Percentiles rank a stretch among this genome's conserved stretches.
These are phyloP conservation scores for Annulohypoxylon bovei DNA, from an alignment of 495 filamentous ascomycete species.

Conservation along the genomic window DNA sequence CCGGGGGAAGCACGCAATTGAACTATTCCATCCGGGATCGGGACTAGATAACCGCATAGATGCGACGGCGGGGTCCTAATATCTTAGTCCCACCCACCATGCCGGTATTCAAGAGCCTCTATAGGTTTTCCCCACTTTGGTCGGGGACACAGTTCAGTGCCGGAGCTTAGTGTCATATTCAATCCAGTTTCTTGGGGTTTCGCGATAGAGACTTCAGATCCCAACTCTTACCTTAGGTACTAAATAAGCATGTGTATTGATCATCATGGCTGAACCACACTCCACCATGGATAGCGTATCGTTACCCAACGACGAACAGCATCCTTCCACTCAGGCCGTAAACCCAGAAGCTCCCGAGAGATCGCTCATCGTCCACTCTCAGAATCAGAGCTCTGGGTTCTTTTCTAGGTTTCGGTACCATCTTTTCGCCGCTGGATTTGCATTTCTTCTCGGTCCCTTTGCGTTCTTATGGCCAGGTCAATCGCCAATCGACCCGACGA, in stretches of 20 bases:
- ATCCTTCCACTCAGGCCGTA: not conserved
- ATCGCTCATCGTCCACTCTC: constrained; percentile 25
- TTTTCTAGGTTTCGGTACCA: constrained; percentile 32
- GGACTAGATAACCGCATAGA: constrained; percentile 7
- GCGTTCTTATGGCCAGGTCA: constrained; percentile 31
- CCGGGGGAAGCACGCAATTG: constrained; percentile 23
- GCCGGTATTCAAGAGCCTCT: not conserved
- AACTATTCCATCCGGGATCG: constrained; percentile 17
- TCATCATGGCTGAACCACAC: constrained; percentile 27
- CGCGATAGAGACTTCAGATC: not conserved
- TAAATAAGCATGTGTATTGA: not conserved
- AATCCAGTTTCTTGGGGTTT: not conserved
- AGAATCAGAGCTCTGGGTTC: constrained; percentile 19
- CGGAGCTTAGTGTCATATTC: not conserved
- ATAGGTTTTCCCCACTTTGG: constrained; percentile 17
- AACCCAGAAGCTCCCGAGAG: not conserved
- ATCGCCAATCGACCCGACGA: constrained; percentile 24
- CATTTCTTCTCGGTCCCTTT: constrained; percentile 27
- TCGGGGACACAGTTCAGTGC: constrained; percentile 5
- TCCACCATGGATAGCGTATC: constrained; percentile 4
- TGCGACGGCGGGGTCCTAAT: constrained; percentile 28
- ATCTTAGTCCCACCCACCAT: constrained; percentile 4
- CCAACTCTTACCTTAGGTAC: not conserved
- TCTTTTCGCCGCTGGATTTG: constrained; percentile 28
- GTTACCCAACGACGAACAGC: not conserved